phyloP scores from a whole-genome alignment of 495 filamentous ascomycete species.

The Aspergillus homomorphus region DNA sequence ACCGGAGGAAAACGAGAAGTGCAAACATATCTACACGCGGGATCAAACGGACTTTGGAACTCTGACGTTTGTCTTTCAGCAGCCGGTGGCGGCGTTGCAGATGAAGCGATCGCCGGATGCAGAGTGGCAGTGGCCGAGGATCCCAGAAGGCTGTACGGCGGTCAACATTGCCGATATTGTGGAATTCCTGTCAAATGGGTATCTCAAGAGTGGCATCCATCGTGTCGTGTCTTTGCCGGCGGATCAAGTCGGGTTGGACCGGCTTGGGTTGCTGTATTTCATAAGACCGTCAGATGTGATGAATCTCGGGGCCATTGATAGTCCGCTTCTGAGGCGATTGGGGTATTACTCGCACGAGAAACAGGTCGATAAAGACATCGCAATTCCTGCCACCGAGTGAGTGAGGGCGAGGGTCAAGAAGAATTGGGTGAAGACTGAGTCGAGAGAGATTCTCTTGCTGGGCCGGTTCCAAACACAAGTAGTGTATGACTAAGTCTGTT shows the following conservation, averaged over 20 bases:
- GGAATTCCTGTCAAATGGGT: slow-evolving; percentile 38
- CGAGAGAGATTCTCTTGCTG: not conserved
- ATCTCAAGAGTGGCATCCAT: slow-evolving; percentile 45
- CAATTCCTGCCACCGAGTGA: slow-evolving; percentile 30
- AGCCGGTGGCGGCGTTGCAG: slow-evolving; percentile 55
- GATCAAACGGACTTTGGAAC: slow-evolving; percentile 55
- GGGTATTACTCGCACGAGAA: slow-evolving; percentile 10
- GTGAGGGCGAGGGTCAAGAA: slow-evolving; percentile 19
- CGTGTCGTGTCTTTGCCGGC: slow-evolving; percentile 45
- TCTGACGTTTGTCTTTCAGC: slow-evolving; percentile 53
- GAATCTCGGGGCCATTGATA: slow-evolving; percentile 17
- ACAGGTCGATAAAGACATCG: slow-evolving; percentile 11
- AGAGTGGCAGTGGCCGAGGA: slow-evolving; percentile 24
- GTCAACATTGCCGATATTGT: slow-evolving; percentile 50
- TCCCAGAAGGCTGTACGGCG: slow-evolving; percentile 30
- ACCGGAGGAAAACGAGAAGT: slow-evolving; percentile 38
- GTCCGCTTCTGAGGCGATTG: slow-evolving; percentile 15
- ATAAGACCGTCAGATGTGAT: slow-evolving; percentile 32
- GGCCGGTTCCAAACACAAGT: not conserved
- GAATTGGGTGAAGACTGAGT: not conserved
- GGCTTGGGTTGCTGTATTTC: slow-evolving; percentile 48
- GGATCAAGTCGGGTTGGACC: slow-evolving; percentile 44
- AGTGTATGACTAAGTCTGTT: not conserved
- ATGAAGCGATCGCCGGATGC: slow-evolving; percentile 27
- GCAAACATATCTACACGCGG: slow-evolving; percentile 39